Evolutionary conservation across 2,329 filamentous ascomycete species (phyloP), one percentile per base, ranked within the genome.

Genomic region (Boeremia lycopersici): DNA sequence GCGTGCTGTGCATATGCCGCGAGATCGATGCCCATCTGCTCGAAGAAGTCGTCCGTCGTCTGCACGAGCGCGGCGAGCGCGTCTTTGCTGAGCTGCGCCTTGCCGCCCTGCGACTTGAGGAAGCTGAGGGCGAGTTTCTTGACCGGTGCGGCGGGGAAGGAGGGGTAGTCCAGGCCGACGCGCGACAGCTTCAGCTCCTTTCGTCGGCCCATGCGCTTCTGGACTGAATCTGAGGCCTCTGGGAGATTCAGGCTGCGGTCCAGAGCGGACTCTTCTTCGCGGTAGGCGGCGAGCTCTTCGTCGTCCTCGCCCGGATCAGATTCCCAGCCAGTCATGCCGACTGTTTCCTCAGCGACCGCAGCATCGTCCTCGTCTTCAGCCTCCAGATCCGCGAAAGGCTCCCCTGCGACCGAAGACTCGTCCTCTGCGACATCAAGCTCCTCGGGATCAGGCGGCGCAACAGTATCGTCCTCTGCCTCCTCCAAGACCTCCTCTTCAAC

Each of bases 31-130:
- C 89, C 86, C 2, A 90, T 79, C 74, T 96, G 92, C 76, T 96
- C 91, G 72, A 96, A 96, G 74, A 92, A 96, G 89, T 91, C 95
- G 58, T 96, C 90, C 2, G 90, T 90, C 0, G 91, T 90, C 70
- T 91, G 88, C 67, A 88, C 86, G 48, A 96, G 85, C 4, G 88
- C 88, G 28, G 84, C 82, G 33, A 96, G 77, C 1, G 89, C 87
- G 46, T 95, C 90, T 40, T 89, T 86, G 53, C 82, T 86, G 41
- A 96, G 84, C 61, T 88, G 90, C 5, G 84, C 79, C 63, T 88
- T 90, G 63, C 82, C 82, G 17, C 87, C 86, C 39, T 86, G 84
- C 4, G 84, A 85, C 63, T 86, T 86, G 17, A 89, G 83, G 67
- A 91, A 90, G 1, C 84, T 88, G 30, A 87, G 87, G 7, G 88